These are phyloP conservation scores for Pseudonitzschia delicatissima DNA, from an alignment of 108 stramenopile genomes.

Conservation along the genomic window DNA sequence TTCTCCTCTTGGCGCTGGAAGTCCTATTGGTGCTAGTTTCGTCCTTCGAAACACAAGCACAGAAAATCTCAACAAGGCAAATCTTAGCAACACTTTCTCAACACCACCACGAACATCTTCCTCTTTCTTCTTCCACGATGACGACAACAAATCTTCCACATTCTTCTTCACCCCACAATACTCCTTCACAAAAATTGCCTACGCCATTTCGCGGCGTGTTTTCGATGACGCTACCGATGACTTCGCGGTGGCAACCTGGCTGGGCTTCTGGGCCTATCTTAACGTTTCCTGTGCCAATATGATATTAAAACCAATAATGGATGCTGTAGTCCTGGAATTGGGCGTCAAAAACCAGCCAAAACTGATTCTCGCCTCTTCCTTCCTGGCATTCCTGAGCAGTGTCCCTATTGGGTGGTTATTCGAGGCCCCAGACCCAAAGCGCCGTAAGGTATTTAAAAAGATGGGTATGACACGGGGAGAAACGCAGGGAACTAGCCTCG, in stretches of 20 bases:
- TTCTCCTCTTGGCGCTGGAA: neutral
- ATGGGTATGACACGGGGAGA: slow-evolving; percentile 88
- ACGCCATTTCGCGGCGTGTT: slow-evolving; percentile 18
- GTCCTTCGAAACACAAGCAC: neutral
- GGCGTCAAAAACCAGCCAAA: slow-evolving; percentile 76
- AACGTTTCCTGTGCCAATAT: slow-evolving; percentile 71
- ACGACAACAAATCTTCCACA: neutral
- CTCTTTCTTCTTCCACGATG: neutral
- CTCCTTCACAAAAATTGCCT: slow-evolving; percentile 18
- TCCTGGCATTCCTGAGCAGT: slow-evolving; percentile 66
- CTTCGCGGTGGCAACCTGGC: slow-evolving; percentile 45
- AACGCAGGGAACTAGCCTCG: slow-evolving; percentile 84
- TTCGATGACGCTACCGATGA: slow-evolving; percentile 21
- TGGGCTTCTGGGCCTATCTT: slow-evolving; percentile 71
- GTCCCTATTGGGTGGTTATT: slow-evolving; percentile 92
- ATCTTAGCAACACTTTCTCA: neutral
- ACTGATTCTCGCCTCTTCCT: slow-evolving; percentile 66
- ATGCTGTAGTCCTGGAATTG: slow-evolving; percentile 79
- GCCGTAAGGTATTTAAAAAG: slow-evolving; percentile 66
- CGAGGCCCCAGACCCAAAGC: slow-evolving; percentile 84
- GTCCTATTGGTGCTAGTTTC: slow-evolving; percentile 8
- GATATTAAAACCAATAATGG: slow-evolving; percentile 80
- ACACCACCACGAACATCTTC: neutral
- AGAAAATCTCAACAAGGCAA: neutral
- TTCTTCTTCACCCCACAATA: slow-evolving; percentile 25